Evolutionary conservation across 2,329 filamentous ascomycete species (phyloP), one percentile per base, ranked within the genome.

Genomic region (Exophiala calicioides): DNA sequence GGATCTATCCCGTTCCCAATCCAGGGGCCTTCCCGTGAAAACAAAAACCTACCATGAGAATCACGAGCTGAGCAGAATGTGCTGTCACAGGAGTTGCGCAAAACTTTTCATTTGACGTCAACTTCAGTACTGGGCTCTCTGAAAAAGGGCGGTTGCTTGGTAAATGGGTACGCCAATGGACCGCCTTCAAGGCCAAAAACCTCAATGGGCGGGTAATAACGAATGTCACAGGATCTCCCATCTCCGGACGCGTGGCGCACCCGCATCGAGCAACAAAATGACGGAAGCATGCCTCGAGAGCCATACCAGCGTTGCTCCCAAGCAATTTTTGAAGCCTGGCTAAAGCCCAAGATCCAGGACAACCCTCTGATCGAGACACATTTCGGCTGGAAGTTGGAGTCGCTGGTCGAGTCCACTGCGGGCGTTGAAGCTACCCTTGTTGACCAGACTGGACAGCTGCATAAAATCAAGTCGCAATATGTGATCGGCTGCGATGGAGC

Each of bases 241-340:
- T 49, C 44, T 4, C 39, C 40, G 13, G 36, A 42, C 10, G 38
- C 52, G 33, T 57, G 57, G 43, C 51, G 58, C 9, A 20, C 46
- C 3, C 44, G 53, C n/a, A 65, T 62, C 33, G 36, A 44, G 16
- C 29, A 46, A 3, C 39, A 57, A 4, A 68, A 69, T 47, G 64
- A 69, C 41, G 67, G 67, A 4, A 52, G 55, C 2, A 50, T 58
- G 41, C 60, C 66, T 5, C 47, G 49, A 3, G 65, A 69, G 45
- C 61, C 65, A 1, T 57, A 55, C 18, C 65, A 65, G 47, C 37
- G 65, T 15, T 55, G 60, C 24, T 68, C 66, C 13, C 63, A 66
- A 39, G 58, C 58, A 15, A 52, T 67, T 5, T 62, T 71, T 15
- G 64, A 69, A 24, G 53, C 54, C 3, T 71, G 62, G 62, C 52